Percentiles rank a stretch among this genome's conserved stretches.
Evolutionary conservation across 2,329 filamentous ascomycete species (phyloP).

Genomic region (Didymella keratinophila): DNA sequence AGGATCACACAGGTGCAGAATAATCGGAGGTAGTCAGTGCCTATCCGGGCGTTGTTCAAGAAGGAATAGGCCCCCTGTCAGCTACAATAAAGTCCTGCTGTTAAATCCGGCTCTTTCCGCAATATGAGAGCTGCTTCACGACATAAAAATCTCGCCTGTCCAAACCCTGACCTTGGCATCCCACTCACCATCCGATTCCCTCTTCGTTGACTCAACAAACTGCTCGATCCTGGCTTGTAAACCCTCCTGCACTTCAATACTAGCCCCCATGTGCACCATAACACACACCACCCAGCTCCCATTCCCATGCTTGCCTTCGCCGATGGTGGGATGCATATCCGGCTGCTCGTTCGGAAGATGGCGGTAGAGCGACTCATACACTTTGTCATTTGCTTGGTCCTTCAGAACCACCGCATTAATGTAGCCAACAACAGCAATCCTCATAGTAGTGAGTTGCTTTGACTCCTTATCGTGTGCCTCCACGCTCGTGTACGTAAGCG

Average conservation of each 20-base stretch:
- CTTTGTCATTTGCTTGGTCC: too few relatives aligned
- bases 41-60: too few relatives aligned
- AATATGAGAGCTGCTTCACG: background rate
- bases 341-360: constrained; percentile 25
- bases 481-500: constrained; percentile 1
- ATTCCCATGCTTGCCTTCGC: constrained; percentile 8
- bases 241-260: background rate
- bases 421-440: background rate
- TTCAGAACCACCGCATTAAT: background rate
- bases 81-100: too few relatives aligned
- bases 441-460: background rate
- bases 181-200: background rate
- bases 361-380: constrained; percentile 19
- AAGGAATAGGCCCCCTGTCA: too few relatives aligned
- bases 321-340: constrained; percentile 26
- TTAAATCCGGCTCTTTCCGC: too few relatives aligned
- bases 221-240: background rate
- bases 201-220: background rate
- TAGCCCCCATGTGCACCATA: background rate
- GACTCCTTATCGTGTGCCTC: background rate
- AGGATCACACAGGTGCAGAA: too few relatives aligned
- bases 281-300: constrained; percentile 21
- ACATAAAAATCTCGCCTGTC: constrained; percentile 10
- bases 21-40: too few relatives aligned
- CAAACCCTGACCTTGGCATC: constrained; percentile 3